phyloP scores from a whole-genome alignment of 2,329 filamentous ascomycete species.

The Fusarium odoratissimum region DNA sequence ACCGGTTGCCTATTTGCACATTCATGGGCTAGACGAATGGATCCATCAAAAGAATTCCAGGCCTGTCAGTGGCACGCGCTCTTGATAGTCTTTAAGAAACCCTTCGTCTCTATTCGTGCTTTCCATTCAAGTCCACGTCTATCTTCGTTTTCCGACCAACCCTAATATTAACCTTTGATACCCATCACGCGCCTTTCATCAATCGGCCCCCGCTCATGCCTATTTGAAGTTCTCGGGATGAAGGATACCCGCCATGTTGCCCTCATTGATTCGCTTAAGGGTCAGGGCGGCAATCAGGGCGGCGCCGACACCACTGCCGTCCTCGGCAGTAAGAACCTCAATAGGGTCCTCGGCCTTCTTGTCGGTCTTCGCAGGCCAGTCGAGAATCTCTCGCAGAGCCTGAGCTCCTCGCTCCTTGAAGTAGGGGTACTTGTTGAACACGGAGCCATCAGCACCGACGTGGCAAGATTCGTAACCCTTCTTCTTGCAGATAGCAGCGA shows the following conservation, averaged over 20 bases:
- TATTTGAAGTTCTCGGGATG: constrained; percentile 71
- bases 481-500: constrained; percentile 97
- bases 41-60: constrained; percentile 12
- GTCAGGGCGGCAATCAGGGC: constrained; percentile 87
- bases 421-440: constrained; percentile 99
- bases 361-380: constrained; percentile 81
- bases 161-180: constrained; percentile 27
- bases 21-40: constrained; percentile 69
- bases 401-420: constrained; percentile 93
- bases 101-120: constrained; percentile 29
- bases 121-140: constrained; percentile 34
- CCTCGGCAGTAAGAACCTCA: constrained; percentile 89
- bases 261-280: constrained; percentile 71
- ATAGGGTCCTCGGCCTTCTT: constrained; percentile 85
- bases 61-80: constrained; percentile 20
- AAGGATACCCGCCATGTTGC: constrained; percentile 72
- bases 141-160: constrained; percentile 35
- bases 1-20: constrained; percentile 78
- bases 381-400: constrained; percentile 93
- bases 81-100: constrained; percentile 25
- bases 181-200: constrained; percentile 23
- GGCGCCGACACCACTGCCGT: constrained; percentile 96
- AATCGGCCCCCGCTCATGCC: neutral
- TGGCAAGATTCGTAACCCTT: constrained; percentile 90
- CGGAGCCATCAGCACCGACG: constrained; percentile 95